Evolutionary conservation across 2,329 filamentous ascomycete species (phyloP), one percentile per base, ranked within the genome.

Genomic region (Lecanosticta acicola): DNA sequence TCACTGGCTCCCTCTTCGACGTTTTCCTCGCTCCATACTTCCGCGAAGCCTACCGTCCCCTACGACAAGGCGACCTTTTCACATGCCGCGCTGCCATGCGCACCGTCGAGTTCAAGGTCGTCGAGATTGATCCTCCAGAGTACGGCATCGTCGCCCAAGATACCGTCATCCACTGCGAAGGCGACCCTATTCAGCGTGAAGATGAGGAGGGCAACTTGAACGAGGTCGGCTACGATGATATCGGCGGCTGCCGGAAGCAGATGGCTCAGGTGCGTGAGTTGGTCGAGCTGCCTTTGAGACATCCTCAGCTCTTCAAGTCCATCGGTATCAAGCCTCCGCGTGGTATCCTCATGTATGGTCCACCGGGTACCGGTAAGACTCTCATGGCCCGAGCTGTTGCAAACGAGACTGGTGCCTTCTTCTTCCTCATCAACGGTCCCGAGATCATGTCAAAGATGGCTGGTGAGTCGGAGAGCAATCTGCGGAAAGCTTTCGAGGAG

Each of bases 371-470:
- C 55, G 93, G 93, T 84, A 98, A 98, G 80, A 98, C 93, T 32
- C 76, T 98, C 59, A 97, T 97, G 93, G 93, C 93, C 65, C 87
- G 93, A 71, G 93, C 93, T 54, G 93, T 98, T 46, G 93, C 93
- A 71, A 97, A 97, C 73, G 93, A 97, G 78, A 97, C 93, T 26
- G 93, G 93, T 62, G 91, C 91, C 39, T 97, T 97, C 77, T 98
- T 98, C 77, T 97, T 98, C 82, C 74, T 97, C 54, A 97, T 98
- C 80, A 97, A 97, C 72, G 91, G 93, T 56, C 93, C 93, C 42
- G 93, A 97, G 70, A 97, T 98, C 75, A 97, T 98, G 93, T 96
- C 91, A 49, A 97, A 97, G 81, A 97, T 97, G 93, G 93, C 93
- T 49, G 93, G 93, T 80, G 93, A 98, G 72, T 97, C 93, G 49